Evolutionary conservation across 345 rosid species (phyloP), one percentile per base, ranked within the genome.

Genomic region (Jatropha curcas): DNA sequence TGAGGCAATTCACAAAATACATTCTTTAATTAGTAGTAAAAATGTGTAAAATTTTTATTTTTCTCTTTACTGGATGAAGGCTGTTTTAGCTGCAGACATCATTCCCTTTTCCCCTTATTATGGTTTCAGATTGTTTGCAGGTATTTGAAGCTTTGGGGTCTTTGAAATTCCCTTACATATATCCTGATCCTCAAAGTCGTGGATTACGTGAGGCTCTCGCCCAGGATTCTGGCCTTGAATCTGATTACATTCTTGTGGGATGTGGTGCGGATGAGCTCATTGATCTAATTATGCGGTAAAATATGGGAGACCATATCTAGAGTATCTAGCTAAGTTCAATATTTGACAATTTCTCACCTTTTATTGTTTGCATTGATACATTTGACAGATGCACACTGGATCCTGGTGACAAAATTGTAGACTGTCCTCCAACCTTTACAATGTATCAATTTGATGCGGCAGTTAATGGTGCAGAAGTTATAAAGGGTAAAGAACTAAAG

Each of bases 401-500:
- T 79, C 99, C 96, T 71, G 98, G 99, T 45, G 98, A 95, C 79
- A 95, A 89, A 85, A 90, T 95, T 25, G 71, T 95, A 59, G 97
- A 95, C 76, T 95, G 99, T 66, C 99, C 99, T 83, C 99, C 98
- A 2, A 95, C 99, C 56, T 95, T 95, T 74, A 86, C 98, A 43
- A 95, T 91, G 99, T 95, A 95, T 84, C 96, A 84, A 83, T 95
- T 95, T 85, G 99, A 95, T 84, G 99, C 99, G 52, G 90, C 90
- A 60, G 96, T 92, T 58, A 95, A 95, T 75, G 94, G 77, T 22
- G 98, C 99, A 50, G 76, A 68, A 69, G 96, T 95, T 31, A 77
- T 88, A 64, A 92, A 90, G 82, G 98, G 99, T 95, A 72, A 64
- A 78, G 28, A 39, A 97, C 98, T 95, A 72, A 64, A 78, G 28